phyloP scores from a whole-genome alignment of 1,284 basidiomycete species.

The Salmacisia buchloeana region DNA sequence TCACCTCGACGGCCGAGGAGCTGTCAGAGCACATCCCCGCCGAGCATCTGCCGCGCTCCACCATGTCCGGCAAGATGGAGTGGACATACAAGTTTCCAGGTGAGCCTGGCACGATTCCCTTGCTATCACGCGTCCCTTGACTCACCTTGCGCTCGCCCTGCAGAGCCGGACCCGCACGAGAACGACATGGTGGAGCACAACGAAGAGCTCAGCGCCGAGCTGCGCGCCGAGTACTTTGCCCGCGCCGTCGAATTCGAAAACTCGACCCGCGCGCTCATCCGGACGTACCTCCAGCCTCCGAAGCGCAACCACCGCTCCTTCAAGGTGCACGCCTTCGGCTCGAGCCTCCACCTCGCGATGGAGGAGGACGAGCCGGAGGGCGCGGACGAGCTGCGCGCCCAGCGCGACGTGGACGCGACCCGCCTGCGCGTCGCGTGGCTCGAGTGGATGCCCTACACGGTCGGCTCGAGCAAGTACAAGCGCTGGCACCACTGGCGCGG shows the following conservation, averaged over 20 bases:
- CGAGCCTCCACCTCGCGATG: constrained; percentile 3
- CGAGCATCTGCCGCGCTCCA: constrained; percentile 27
- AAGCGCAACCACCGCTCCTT: neutral
- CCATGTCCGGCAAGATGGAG: constrained; percentile 34
- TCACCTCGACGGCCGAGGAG: constrained; percentile 38
- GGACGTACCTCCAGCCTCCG: constrained; percentile 17
- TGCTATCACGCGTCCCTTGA: neutral
- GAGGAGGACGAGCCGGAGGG: constrained; percentile 21
- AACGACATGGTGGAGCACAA: constrained; percentile 33
- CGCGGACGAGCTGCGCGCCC: constrained; percentile 23
- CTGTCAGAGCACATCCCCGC: constrained; percentile 30
- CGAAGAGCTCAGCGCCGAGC: constrained; percentile 13
- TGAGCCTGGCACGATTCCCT: neutral
- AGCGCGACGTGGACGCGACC: constrained; percentile 41
- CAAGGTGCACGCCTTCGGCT: constrained; percentile 17
- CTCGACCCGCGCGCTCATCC: constrained; percentile 28
- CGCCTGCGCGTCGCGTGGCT: constrained; percentile 40
- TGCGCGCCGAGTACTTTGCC: constrained; percentile 20
- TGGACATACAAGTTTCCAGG: constrained; percentile 28
- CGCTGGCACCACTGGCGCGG: constrained; percentile 25
- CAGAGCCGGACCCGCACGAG: constrained; percentile 27
- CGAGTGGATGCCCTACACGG: constrained; percentile 33
- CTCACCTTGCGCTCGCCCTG: neutral
- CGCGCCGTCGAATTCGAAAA: constrained; percentile 34
- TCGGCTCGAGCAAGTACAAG: constrained; percentile 33